Percentiles rank a stretch among this genome's conserved stretches.
Conservation (phyloP, 305 asterid species). For the Fraxinus greggii region DNA sequence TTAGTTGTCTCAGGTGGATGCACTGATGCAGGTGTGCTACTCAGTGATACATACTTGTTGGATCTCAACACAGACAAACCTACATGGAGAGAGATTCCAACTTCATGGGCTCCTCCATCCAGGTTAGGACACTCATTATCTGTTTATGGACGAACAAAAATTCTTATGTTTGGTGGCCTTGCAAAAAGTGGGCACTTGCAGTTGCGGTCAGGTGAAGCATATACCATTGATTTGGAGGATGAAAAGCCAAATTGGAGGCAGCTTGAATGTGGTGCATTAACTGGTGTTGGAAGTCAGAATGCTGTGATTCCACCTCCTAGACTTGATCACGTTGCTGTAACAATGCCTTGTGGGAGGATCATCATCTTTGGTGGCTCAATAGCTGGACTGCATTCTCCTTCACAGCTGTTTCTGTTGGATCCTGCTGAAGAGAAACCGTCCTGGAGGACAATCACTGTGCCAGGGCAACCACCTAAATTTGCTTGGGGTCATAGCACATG, state of each 20-base stretch:
- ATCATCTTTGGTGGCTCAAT: constrained; percentile 87
- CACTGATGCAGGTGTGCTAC: constrained; percentile 86
- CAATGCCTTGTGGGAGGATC: constrained; percentile 93
- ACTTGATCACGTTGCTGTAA: constrained; percentile 84
- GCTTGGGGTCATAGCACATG: constrained; percentile 98
- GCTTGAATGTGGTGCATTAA: constrained; percentile 62
- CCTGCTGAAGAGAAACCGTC: constrained; percentile 83
- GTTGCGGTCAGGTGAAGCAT: constrained; percentile 84
- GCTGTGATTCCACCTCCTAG: constrained; percentile 81
- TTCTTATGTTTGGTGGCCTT: constrained; percentile 87
- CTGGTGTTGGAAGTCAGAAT: constrained; percentile 67
- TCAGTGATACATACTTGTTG: constrained; percentile 67
- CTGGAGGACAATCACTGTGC: constrained; percentile 82
- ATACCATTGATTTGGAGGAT: constrained; percentile 70
- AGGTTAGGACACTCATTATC: constrained; percentile 85
- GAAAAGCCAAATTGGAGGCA: constrained; percentile 81
- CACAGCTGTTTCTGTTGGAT: constrained; percentile 80
- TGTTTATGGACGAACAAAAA: constrained; percentile 72
- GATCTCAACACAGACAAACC: constrained; percentile 76
- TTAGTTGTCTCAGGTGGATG: constrained; percentile 91
- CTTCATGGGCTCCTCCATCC: constrained; percentile 77
- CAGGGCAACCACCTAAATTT: constrained; percentile 85
- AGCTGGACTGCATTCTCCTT: constrained; percentile 87
- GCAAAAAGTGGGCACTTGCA: constrained; percentile 89
- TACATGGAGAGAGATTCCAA: constrained; percentile 73